phyloP scores from a whole-genome alignment of 768 basidiomycete genomes.

The Mycena olivaceomarginata region DNA sequence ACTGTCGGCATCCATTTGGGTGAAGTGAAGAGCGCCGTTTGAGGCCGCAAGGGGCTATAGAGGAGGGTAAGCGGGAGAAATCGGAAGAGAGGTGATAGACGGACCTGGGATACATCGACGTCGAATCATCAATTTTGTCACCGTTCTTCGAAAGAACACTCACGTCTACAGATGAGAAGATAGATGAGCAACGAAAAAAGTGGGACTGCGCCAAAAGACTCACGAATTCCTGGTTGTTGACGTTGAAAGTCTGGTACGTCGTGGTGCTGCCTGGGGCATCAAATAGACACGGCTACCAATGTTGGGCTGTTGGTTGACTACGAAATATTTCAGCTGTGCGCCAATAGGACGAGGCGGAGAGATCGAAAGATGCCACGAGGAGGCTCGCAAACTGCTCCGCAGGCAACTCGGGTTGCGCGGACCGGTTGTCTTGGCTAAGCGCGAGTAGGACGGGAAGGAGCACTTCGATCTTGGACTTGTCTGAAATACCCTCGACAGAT shows the following conservation, averaged over 20 bases:
- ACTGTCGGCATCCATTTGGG: slow-evolving; percentile 76
- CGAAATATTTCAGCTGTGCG: neutral
- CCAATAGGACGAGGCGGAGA: no score
- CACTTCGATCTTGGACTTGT: no score
- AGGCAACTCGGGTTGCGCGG: no score
- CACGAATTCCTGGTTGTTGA: slow-evolving; percentile 57
- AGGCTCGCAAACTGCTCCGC: no score
- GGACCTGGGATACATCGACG: slow-evolving; percentile 70
- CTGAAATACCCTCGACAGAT: no score
- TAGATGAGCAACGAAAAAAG: neutral
- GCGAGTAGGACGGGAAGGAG: no score
- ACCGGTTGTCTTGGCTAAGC: no score
- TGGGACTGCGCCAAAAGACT: slow-evolving; percentile 3
- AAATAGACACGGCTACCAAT: slow-evolving; percentile 60
- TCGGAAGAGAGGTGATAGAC: neutral
- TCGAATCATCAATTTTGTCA: slow-evolving; percentile 61
- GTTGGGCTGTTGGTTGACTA: slow-evolving; percentile 6
- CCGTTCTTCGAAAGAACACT: slow-evolving; percentile 3
- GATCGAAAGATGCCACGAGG: no score
- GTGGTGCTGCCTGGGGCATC: slow-evolving; percentile 63
- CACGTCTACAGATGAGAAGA: slow-evolving; percentile 4
- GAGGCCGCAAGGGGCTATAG: slow-evolving; percentile 60
- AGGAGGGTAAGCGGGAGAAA: neutral
- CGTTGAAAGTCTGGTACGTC: slow-evolving; percentile 67
- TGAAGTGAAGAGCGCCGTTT: slow-evolving; percentile 65